Percentiles rank a stretch among this genome's conserved stretches.
Conservation (phyloP, 306 rosid species). For the Cotoneaster glaucophyllus region DNA sequence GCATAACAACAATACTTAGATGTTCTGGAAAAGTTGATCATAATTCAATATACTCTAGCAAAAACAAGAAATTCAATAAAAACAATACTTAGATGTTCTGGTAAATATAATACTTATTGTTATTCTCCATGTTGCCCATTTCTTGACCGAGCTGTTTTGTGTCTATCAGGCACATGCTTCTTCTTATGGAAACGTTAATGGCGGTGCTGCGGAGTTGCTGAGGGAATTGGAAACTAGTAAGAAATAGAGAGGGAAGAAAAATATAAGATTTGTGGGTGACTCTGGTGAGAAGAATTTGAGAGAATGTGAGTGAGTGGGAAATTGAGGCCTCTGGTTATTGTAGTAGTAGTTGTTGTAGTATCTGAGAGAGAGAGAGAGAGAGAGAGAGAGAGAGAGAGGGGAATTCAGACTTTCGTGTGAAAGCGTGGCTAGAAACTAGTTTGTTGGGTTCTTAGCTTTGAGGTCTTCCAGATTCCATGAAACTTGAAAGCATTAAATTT, state of each 20-base stretch:
- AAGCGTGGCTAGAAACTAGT: constrained; percentile 56
- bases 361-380: neutral
- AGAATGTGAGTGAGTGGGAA: constrained; percentile 34
- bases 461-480: too few species aligned
- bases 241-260: neutral
- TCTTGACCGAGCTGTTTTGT: constrained; percentile 52
- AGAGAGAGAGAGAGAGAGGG: neutral
- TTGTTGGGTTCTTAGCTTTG: constrained; percentile 15
- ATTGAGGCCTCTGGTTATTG: constrained; percentile 18
- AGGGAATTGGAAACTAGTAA: constrained; percentile 26
- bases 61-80: too few species aligned
- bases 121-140: constrained; percentile 29
- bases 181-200: neutral
- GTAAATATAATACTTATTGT: too few species aligned
- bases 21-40: too few species aligned
- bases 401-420: constrained; percentile 41
- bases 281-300: constrained; percentile 42
- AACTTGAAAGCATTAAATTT: too few species aligned
- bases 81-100: too few species aligned
- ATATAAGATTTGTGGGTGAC: neutral
- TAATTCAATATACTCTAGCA: too few species aligned
- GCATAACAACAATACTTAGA: too few species aligned
- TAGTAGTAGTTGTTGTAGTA: neutral
- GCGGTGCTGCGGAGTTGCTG: constrained; percentile 25
- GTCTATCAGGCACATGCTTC: constrained; percentile 66